Evolutionary conservation across 2,329 filamentous ascomycete species (phyloP).

Genomic region (Phyllosticta paracitricarpa): DNA sequence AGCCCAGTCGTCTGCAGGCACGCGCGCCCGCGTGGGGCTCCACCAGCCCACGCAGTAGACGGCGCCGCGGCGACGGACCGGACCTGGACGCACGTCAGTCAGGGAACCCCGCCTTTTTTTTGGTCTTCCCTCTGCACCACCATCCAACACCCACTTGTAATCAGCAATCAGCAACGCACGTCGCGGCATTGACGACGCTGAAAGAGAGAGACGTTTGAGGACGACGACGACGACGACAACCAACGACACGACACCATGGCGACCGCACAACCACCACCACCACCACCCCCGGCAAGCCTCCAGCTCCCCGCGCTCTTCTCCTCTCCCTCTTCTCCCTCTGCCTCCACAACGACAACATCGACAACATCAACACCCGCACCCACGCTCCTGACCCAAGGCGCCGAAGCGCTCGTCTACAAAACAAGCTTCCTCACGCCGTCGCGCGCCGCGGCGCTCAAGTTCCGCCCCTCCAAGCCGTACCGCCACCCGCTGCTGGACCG

Average conservation of each 20-base stretch:
- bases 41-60: too few relatives aligned
- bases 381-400: slow-evolving; percentile 77
- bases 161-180: too few relatives aligned
- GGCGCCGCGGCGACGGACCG: too few relatives aligned
- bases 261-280: background rate
- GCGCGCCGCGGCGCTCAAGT: slow-evolving; percentile 71
- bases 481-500: slow-evolving; percentile 82
- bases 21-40: too few relatives aligned
- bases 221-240: background rate
- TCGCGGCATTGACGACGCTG: too few relatives aligned
- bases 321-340: slow-evolving; percentile 6
- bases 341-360: slow-evolving; percentile 42
- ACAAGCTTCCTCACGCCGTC: slow-evolving; percentile 64
- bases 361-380: slow-evolving; percentile 43
- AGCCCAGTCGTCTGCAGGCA: too few relatives aligned
- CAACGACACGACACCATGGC: slow-evolving; percentile 1
- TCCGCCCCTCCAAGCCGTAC: slow-evolving; percentile 85
- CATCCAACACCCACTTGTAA: too few relatives aligned
- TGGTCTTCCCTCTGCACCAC: too few relatives aligned
- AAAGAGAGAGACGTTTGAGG: too few relatives aligned
- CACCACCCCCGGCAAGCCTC: background rate
- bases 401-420: slow-evolving; percentile 88
- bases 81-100: too few relatives aligned
- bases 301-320: background rate
- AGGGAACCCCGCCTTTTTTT: too few relatives aligned